Evolutionary conservation across 2,329 filamentous ascomycete genomes (phyloP), one percentile per base, ranked within the genome.

Genomic region (Aspergillus neotritici): DNA sequence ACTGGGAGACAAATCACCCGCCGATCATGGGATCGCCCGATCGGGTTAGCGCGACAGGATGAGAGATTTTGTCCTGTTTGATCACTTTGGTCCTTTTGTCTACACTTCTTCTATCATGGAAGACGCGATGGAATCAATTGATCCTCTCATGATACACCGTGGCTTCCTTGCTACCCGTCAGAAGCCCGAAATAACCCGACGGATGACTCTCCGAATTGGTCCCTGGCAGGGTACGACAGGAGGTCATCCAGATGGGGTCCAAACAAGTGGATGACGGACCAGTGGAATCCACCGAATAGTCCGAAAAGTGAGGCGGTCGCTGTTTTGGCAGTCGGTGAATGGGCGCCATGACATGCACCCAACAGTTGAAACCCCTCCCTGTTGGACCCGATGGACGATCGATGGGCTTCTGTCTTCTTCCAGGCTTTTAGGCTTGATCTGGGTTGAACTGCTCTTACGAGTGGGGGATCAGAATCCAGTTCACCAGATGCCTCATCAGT

Each of bases 271-370:
- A 12, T 13, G 17, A 30, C 8, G 35, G 35, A 25, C 35, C 35
- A 28, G 35, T 37, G 13, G 37, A 30, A 28, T 8, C 37, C 37
- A 31, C 31, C 31, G 25, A 40, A 25, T 25, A 25, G 21, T 25
- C 21, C 21, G 21, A 31, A 40, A 40, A 40, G 37, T 40, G 37
- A 40, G 37, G 37, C 37, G 37, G 21, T 25, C 37, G 31, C 37
- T 40, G 37, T 28, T 33, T 21, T 40, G 37, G 37, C 37, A 29
- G 29, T 21, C 37, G 37, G 13, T 40, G 37, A 40, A 40, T 40
- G 37, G 37, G 16, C 33, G 37, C 13, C 17, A 10, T 25, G 21
- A 2, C 21, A 25, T 21, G 29, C 30, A 31, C 30, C 25, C 37
- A 32, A 29, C 15, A 21, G 6, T 21, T 32, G 37, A 46, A 34